These are phyloP conservation scores for Diaporthe capsici DNA, from an alignment of 2,329 filamentous ascomycete species.

Conservation along the genomic window DNA sequence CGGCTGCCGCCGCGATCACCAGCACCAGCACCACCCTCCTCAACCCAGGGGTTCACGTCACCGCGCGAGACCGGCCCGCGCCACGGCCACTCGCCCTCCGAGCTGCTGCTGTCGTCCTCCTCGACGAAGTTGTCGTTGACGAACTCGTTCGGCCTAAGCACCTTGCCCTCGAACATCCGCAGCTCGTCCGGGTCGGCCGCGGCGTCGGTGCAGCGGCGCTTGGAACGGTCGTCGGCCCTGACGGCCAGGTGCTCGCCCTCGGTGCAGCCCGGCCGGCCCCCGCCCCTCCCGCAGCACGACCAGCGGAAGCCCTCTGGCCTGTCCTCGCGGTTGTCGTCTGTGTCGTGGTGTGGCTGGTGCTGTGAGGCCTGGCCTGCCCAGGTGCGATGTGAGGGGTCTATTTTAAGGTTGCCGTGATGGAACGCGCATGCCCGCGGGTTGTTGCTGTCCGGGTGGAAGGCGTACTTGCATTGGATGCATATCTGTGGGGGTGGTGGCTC, in stretches of 20 bases:
- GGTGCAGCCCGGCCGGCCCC: conserved; percentile 30
- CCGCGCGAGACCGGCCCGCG: background rate
- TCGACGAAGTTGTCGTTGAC: conserved; percentile 32
- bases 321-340: conserved; percentile 31
- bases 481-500: conserved; percentile 28
- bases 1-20: background rate
- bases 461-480: conserved; percentile 36
- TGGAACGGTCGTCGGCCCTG: conserved; percentile 24
- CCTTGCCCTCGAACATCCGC: conserved; percentile 36
- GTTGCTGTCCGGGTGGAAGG: conserved; percentile 28
- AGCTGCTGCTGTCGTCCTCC: background rate
- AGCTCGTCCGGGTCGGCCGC: conserved; percentile 2
- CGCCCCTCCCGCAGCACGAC: conserved; percentile 36
- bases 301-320: conserved; percentile 32
- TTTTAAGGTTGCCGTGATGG: conserved; percentile 27
- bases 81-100: background rate
- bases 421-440: conserved; percentile 34
- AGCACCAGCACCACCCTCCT: background rate
- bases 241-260: conserved; percentile 35
- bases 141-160: conserved; percentile 38
- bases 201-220: conserved; percentile 6
- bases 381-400: background rate
- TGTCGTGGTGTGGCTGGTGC: background rate
- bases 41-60: background rate
- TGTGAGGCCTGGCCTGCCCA: conserved; percentile 16